Evolutionary conservation across 2,329 filamentous ascomycete genomes (phyloP).

Genomic region (Diaporthe citriasiana): DNA sequence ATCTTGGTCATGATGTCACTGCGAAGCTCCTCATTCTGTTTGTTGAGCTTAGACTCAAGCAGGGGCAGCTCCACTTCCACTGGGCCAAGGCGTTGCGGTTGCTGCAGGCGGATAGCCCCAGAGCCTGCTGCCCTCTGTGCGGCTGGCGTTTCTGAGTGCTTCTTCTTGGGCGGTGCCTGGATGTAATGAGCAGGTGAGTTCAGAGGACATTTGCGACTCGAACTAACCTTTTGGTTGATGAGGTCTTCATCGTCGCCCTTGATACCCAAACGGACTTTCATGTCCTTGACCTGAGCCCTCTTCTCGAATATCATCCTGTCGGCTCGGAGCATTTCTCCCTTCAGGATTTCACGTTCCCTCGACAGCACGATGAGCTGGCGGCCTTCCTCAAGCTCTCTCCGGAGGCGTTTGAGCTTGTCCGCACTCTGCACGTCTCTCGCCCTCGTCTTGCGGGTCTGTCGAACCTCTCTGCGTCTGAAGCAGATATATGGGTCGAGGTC

Average conservation of each 20-base stretch:
- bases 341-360: conserved; percentile 82
- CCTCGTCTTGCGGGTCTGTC: conserved; percentile 94
- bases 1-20: conserved; percentile 89
- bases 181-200: conserved; percentile 15
- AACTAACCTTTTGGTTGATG: conserved; percentile 89
- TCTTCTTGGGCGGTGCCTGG: conserved; percentile 37
- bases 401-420: conserved; percentile 92
- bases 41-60: conserved; percentile 81
- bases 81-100: conserved; percentile 65
- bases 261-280: conserved; percentile 89
- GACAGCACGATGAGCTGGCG: conserved; percentile 84
- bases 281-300: conserved; percentile 84
- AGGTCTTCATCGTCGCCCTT: conserved; percentile 95
- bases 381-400: conserved; percentile 91
- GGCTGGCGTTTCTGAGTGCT: conserved; percentile 66
- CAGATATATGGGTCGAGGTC: conserved; percentile 98
- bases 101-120: conserved; percentile 57
- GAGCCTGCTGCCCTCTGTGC: conserved; percentile 50
- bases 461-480: conserved; percentile 94
- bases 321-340: conserved; percentile 80
- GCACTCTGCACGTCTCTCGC: conserved; percentile 93
- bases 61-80: conserved; percentile 84
- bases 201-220: neutral
- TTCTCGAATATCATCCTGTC: conserved; percentile 88
- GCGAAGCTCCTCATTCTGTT: conserved; percentile 85